Conservation (phyloP, 1,284 basidiomycete genomes). For the Pseudozyma hubeiensis region DNA sequence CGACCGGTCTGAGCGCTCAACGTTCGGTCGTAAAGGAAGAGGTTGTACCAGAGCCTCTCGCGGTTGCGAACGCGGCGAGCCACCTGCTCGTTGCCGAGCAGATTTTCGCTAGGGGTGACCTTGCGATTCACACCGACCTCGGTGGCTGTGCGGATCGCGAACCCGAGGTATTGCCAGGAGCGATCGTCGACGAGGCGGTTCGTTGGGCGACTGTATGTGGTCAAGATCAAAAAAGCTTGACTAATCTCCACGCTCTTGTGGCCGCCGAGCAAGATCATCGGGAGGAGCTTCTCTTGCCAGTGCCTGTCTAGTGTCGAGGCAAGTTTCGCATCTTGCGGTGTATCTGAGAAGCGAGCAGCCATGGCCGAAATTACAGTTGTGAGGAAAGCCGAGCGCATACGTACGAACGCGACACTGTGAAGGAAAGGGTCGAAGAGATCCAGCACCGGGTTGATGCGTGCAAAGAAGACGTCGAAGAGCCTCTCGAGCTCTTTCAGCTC, state of each 20-base stretch:
- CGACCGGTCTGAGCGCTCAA: slow-evolving; percentile 59
- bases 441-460: slow-evolving; percentile 59
- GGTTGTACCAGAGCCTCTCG: slow-evolving; percentile 55
- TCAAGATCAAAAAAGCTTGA: slow-evolving; percentile 58
- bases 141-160: slow-evolving; percentile 61
- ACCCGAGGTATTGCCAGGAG: slow-evolving; percentile 62
- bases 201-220: slow-evolving; percentile 58
- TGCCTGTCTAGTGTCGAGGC: slow-evolving; percentile 52
- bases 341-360: slow-evolving; percentile 56
- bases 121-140: slow-evolving; percentile 60
- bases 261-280: slow-evolving; percentile 53
- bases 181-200: slow-evolving; percentile 60
- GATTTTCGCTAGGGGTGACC: slow-evolving; percentile 47
- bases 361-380: slow-evolving; percentile 57
- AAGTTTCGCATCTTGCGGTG: slow-evolving; percentile 52
- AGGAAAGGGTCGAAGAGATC: slow-evolving; percentile 61
- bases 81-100: slow-evolving; percentile 57
- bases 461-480: slow-evolving; percentile 62
- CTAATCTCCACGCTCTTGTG: slow-evolving; percentile 64
- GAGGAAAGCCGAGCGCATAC: slow-evolving; percentile 57
- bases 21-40: slow-evolving; percentile 60
- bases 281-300: slow-evolving; percentile 58
- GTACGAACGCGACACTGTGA: slow-evolving; percentile 56
- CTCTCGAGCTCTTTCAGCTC: slow-evolving; percentile 54
- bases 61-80: slow-evolving; percentile 56